Evolutionary conservation across 495 filamentous ascomycete genomes (phyloP), one percentile per base, ranked within the genome.

Genomic region (Podospora pseudopauciseta): DNA sequence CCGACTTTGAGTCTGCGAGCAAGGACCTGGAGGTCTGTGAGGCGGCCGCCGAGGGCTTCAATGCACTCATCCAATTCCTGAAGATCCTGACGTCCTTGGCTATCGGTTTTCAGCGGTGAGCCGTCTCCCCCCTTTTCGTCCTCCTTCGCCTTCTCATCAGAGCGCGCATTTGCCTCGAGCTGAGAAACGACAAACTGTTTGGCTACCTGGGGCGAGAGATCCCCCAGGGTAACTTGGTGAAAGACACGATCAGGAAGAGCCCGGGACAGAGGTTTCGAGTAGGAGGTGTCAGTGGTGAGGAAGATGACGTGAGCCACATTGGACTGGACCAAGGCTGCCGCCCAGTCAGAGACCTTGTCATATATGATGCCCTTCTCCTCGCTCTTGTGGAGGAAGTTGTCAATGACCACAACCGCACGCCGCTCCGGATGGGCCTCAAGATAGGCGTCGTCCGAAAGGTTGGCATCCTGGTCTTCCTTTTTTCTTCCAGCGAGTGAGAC

Each of bases 271-370:
- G 91, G 89, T 72, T 99, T 99, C 16, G 90, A 88, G 78, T 91
- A 97, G 2, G 93, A 91, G 2, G 92, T 86, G 69, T 99, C 96
- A 70, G 91, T 92, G 0, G 94, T 97, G n/a, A 99, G 84, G 82
- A 98, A 97, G 60, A 99, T 90, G 69, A 99, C 94, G 77, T 98
- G 95, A 2, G 95, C 96, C 57, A 97, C 86, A 70, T 97, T 97
- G n/a, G 87, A 85, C 4, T 91, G 89, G 0, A 93, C 92, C n/a
- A 98, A 81, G 0, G 87, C 83, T 4, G 96, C 92, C 2, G 94
- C 93, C 92, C 93, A 98, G 73, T 97, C 92, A 6, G 93, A 87
- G 55, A 98, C 86, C 76, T 93, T 96, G 72, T 97, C 92, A 72
- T 96, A 94, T 9, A 98, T 87, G 23, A 97, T 80, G 57, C 84